phyloP scores from a whole-genome alignment of 75 land plant species.

The Pinus tabuliformis region DNA sequence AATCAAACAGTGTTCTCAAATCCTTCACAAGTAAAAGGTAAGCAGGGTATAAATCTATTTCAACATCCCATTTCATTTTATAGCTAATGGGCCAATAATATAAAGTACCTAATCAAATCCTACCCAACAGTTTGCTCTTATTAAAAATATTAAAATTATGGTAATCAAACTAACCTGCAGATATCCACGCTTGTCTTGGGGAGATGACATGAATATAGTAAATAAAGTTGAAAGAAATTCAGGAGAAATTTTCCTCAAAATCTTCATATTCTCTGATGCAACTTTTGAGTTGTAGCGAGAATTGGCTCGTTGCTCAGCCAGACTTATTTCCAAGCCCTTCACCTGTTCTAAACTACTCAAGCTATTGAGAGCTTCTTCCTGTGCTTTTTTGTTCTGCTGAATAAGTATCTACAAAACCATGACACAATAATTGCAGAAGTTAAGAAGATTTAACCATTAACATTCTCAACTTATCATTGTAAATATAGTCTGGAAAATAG shows the following conservation, averaged over 20 bases:
- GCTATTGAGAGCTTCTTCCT: constrained; percentile 22
- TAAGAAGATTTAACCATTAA: background rate
- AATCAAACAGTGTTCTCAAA: background rate
- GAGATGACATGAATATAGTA: constrained; percentile 47
- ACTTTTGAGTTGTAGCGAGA: constrained; percentile 50
- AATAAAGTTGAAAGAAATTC: constrained; percentile 65
- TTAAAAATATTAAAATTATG: background rate
- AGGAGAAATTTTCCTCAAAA: constrained; percentile 49
- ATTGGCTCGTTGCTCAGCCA: constrained; percentile 42
- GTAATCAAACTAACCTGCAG: constrained; percentile 59
- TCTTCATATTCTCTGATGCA: constrained; percentile 60
- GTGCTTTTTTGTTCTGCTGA: constrained; percentile 56
- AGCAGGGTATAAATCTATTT: background rate
- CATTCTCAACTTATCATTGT: background rate
- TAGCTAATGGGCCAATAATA: background rate
- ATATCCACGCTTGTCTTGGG: constrained; percentile 71
- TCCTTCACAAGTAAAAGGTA: background rate
- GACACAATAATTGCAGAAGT: background rate
- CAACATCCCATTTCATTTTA: background rate
- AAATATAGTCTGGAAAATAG: background rate
- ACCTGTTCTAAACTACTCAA: background rate
- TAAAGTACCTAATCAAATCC: background rate
- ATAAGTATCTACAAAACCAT: constrained; percentile 46
- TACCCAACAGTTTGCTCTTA: background rate
- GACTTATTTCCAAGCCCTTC: constrained; percentile 14